Conservation (phyloP, 164 flowering plant genomes). For the Vitis rotundifolia region DNA sequence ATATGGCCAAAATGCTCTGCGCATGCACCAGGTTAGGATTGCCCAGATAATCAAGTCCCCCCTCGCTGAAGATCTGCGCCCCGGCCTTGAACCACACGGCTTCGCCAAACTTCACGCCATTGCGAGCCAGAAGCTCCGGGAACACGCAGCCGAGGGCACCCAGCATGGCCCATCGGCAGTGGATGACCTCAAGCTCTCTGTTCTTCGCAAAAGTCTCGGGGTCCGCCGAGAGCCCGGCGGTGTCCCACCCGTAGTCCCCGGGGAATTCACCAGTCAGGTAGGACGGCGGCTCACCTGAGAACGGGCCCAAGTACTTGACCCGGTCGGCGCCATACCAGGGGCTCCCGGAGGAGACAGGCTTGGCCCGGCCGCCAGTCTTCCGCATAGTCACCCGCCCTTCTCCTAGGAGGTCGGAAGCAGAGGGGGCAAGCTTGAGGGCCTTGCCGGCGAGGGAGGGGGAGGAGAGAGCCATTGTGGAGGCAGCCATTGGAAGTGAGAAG, state of each 20-base stretch:
- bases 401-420: neutral
- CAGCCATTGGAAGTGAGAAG: neutral
- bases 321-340: too few species aligned
- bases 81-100: slow-evolving; percentile 10
- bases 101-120: slow-evolving; percentile 4
- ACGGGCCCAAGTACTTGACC: neutral
- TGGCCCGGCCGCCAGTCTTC: neutral
- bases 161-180: too few species aligned
- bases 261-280: slow-evolving; percentile 8
- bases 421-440: slow-evolving; percentile 3
- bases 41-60: neutral
- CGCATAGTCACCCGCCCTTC: neutral
- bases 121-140: neutral
- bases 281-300: slow-evolving; percentile 3
- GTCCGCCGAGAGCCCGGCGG: slow-evolving; percentile 9
- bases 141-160: too few species aligned
- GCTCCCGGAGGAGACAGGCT: neutral
- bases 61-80: slow-evolving; percentile 6
- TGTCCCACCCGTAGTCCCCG: slow-evolving; percentile 12
- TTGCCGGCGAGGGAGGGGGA: slow-evolving; percentile 3
- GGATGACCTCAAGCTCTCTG: too few species aligned
- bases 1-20: slow-evolving; percentile 7
- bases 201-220: slow-evolving; percentile 5
- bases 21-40: slow-evolving; percentile 4
- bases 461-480: slow-evolving; percentile 4